phyloP scores from a whole-genome alignment of 2,329 filamentous ascomycete genomes.

The Phoma sp. region DNA sequence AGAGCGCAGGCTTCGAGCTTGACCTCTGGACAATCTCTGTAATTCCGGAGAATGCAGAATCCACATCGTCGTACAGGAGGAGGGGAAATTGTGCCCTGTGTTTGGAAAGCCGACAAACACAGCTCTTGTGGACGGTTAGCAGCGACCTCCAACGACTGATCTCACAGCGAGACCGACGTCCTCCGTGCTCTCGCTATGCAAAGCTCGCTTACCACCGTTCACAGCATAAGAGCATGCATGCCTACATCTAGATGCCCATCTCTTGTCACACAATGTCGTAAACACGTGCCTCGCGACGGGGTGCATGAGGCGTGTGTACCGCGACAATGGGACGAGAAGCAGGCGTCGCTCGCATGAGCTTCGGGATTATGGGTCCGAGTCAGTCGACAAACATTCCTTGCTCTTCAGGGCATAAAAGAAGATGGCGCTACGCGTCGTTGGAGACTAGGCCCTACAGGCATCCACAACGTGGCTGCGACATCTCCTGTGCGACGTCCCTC shows the following conservation, averaged over 20 bases:
- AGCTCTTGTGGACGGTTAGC: constrained; percentile 3
- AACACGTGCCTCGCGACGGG: not conserved
- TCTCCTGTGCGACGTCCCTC: constrained; percentile 13
- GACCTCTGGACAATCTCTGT: not conserved
- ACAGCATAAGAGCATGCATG: constrained; percentile 3
- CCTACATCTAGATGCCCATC: not conserved
- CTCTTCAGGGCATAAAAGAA: constrained; percentile 5
- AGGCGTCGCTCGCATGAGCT: constrained; percentile 8
- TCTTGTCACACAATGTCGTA: constrained; percentile 4
- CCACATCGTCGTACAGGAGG: not conserved
- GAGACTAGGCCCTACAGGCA: constrained; percentile 5
- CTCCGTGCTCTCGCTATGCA: not conserved
- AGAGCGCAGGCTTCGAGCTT: not conserved
- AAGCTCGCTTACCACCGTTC: not conserved
- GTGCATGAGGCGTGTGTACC: not conserved
- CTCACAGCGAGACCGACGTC: not conserved
- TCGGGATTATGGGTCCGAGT: constrained; percentile 8
- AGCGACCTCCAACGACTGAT: not conserved
- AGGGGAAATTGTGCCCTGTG: not conserved
- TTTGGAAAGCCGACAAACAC: not conserved
- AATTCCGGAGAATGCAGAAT: not conserved
- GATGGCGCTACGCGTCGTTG: constrained; percentile 11
- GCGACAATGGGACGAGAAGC: not conserved
- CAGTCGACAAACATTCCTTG: constrained; percentile 8
- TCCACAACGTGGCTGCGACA: constrained; percentile 22